These are phyloP conservation scores for Gilbertella persicaria DNA, from an alignment of 371 early-diverging fungal genomes.

Conservation along the genomic window DNA sequence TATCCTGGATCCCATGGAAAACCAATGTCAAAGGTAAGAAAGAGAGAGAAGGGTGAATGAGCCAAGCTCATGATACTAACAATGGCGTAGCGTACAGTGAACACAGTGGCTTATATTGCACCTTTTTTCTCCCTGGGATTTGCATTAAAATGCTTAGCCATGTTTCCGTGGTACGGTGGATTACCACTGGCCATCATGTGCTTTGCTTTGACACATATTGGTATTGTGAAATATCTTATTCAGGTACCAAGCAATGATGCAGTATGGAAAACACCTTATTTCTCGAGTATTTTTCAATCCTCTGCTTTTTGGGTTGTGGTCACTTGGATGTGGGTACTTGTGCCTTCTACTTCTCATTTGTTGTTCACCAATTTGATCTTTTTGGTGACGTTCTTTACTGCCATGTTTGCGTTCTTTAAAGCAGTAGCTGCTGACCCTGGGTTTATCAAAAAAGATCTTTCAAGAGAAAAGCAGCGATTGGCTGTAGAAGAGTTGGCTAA, in stretches of 20 bases:
- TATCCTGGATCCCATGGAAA: conserved; percentile 40
- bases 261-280: conserved; percentile 78
- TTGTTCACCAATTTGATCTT: conserved; percentile 66
- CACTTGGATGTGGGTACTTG: conserved; percentile 56
- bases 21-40: conserved; percentile 43
- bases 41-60: conserved; percentile 6
- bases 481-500: conserved; percentile 70
- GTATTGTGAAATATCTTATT: conserved; percentile 64
- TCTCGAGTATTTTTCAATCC: conserved; percentile 84
- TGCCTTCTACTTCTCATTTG: conserved; percentile 59
- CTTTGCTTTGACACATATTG: conserved; percentile 60
- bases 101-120: conserved; percentile 67
- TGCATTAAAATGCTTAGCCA: conserved; percentile 56
- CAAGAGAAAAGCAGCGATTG: conserved; percentile 47
- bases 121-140: conserved; percentile 70
- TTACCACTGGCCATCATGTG: conserved; percentile 61
- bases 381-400: conserved; percentile 50
- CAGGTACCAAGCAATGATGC: conserved; percentile 54
- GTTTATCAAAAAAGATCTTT: conserved; percentile 57
- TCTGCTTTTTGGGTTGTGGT: conserved; percentile 70
- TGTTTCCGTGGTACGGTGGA: conserved; percentile 79
- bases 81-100: conserved; percentile 48
- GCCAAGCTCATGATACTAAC: too few species aligned
- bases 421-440: conserved; percentile 84
- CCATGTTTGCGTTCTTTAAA: conserved; percentile 74